A percentile compares a stretch with the other conserved stretches of the same genome.
These are phyloP conservation scores for Suhomyces kilbournensis DNA, from an alignment of 805 yeast species.

Conservation along the genomic window DNA sequence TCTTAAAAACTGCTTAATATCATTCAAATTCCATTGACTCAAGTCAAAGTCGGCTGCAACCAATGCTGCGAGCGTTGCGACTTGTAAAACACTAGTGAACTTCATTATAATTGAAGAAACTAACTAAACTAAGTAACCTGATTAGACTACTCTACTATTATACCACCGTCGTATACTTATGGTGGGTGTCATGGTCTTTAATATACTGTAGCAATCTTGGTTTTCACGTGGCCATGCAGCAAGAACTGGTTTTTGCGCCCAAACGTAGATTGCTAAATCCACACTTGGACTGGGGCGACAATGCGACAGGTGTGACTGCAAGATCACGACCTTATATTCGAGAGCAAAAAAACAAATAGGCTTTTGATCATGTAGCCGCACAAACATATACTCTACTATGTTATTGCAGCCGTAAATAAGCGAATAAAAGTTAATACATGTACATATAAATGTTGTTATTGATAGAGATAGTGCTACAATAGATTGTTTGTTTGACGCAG, in stretches of 20 bases:
- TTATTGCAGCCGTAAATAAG: too few species aligned
- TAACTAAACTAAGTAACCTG: too few species aligned
- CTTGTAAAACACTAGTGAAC: not conserved
- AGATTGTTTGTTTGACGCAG: not conserved
- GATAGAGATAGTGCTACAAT: not conserved
- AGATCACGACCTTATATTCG: too few species aligned
- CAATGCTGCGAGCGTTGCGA: not conserved
- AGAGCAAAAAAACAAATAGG: too few species aligned
- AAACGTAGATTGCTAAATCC: slow-evolving; percentile 2
- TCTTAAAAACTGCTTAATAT: slow-evolving; percentile 25
- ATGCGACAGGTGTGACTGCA: not conserved
- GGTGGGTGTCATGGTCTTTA: not conserved
- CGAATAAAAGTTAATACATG: too few species aligned
- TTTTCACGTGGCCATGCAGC: not conserved
- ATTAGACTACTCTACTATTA: too few species aligned
- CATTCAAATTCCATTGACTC: slow-evolving; percentile 12
- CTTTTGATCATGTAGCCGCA: too few species aligned
- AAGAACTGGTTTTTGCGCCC: slow-evolving; percentile 1
- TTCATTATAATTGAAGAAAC: not conserved
- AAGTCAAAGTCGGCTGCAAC: slow-evolving; percentile 4
- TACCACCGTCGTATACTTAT: too few species aligned
- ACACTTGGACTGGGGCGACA: not conserved
- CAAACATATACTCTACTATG: too few species aligned
- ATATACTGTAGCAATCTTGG: not conserved
- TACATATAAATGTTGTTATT: too few species aligned